These are phyloP conservation scores for Erigeron philadelphicus DNA, from an alignment of 140 eudicot species.

Conservation along the genomic window DNA sequence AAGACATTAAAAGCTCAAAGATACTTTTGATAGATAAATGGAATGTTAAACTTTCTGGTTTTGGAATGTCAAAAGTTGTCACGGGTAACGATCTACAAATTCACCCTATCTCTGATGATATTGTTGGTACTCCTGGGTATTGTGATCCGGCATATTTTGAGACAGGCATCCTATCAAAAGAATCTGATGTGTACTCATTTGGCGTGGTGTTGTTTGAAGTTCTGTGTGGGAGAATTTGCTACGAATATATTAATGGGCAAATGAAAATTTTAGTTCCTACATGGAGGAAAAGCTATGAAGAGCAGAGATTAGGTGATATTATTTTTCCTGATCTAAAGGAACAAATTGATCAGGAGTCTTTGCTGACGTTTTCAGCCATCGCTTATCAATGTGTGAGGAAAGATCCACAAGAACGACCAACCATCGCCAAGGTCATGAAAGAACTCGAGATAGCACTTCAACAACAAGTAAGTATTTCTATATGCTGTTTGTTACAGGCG, in stretches of 20 bases:
- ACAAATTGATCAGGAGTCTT: background rate
- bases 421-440: background rate
- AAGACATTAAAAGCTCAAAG: slow-evolving; percentile 19
- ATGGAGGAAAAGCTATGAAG: background rate
- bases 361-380: slow-evolving; percentile 8
- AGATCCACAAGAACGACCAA: background rate
- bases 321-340: slow-evolving; percentile 3
- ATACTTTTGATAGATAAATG: slow-evolving; percentile 14
- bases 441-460: slow-evolving; percentile 22
- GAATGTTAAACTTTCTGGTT: slow-evolving; percentile 12
- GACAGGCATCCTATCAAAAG: background rate
- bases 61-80: background rate
- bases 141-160: background rate
- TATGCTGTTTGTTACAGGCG: background rate
- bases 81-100: background rate
- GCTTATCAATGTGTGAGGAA: background rate
- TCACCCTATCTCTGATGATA: too few relatives aligned
- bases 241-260: background rate
- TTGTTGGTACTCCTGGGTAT: background rate
- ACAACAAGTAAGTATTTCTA: slow-evolving; percentile 12
- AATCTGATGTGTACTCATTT: slow-evolving; percentile 21
- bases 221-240: slow-evolving; percentile 17
- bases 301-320: slow-evolving; percentile 5
- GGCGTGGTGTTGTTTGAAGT: slow-evolving; percentile 26
- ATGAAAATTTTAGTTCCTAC: background rate